These are phyloP conservation scores for Coccomyxa sp. DNA, from an alignment of 139 green algal species.

Conservation along the genomic window DNA sequence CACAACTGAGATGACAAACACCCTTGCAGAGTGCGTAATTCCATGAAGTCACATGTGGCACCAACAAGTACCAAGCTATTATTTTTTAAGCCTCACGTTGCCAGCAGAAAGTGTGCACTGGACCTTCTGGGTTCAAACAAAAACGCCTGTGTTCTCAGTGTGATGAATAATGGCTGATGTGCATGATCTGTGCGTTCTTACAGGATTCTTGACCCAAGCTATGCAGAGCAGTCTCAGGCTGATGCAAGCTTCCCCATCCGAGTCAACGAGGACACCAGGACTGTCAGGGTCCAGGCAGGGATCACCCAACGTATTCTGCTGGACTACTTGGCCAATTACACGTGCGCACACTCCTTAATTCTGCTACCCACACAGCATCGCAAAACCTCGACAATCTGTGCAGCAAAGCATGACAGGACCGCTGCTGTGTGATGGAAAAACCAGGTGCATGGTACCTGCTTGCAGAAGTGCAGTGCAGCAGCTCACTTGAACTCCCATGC, in stretches of 20 bases:
- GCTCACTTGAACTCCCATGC: too few relatives aligned
- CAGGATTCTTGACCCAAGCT: constrained; percentile 10
- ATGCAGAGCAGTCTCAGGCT: neutral
- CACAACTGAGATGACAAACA: constrained; percentile 40
- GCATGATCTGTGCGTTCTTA: too few relatives aligned
- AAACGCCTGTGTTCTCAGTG: neutral
- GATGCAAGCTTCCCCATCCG: constrained; percentile 33
- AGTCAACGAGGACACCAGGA: constrained; percentile 47
- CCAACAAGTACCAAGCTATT: neutral
- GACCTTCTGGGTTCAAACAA: neutral
- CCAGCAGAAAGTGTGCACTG: neutral
- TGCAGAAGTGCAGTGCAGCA: neutral
- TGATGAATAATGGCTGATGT: neutral
- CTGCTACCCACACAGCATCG: neutral
- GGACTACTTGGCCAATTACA: constrained; percentile 77
- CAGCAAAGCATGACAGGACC: neutral
- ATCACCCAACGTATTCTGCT: constrained; percentile 63
- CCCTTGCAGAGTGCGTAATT: constrained; percentile 22
- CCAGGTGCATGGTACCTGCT: neutral
- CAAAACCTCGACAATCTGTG: neutral
- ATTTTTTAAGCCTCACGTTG: neutral
- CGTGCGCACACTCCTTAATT: constrained; percentile 8
- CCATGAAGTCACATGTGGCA: neutral
- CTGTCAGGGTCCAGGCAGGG: constrained; percentile 68
- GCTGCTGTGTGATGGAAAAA: neutral